These are phyloP conservation scores for Candida dajiaensis DNA, from an alignment of 805 yeast species.

Conservation along the genomic window DNA sequence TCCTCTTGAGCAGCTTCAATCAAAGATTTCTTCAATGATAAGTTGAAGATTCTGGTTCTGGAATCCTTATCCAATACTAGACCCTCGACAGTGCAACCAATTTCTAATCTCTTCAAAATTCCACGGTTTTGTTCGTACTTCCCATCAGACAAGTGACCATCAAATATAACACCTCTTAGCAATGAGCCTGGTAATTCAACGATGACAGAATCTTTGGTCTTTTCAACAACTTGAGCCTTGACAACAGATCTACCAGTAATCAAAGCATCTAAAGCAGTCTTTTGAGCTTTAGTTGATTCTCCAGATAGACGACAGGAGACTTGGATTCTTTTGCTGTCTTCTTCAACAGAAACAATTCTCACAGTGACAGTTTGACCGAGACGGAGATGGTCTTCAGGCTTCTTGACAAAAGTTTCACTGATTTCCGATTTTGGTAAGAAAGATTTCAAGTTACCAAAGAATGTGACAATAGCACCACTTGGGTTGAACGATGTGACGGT, in stretches of 20 bases:
- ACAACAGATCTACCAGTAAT: constrained; percentile 59
- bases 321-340: constrained; percentile 45
- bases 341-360: constrained; percentile 53
- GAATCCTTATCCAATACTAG: constrained; percentile 64
- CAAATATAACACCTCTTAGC: constrained; percentile 64
- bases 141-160: constrained; percentile 74
- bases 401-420: constrained; percentile 77
- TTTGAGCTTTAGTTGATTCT: constrained; percentile 39
- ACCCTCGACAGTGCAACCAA: constrained; percentile 56
- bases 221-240: constrained; percentile 60
- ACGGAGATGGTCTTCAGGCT: constrained; percentile 72
- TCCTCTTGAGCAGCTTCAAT: constrained; percentile 53
- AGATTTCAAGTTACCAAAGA: constrained; percentile 74
- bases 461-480: constrained; percentile 77
- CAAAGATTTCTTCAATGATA: constrained; percentile 61
- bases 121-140: constrained; percentile 70
- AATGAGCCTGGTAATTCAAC: constrained; percentile 47
- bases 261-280: constrained; percentile 41
- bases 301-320: constrained; percentile 72
- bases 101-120: constrained; percentile 49
- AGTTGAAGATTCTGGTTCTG: constrained; percentile 52
- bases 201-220: constrained; percentile 64
- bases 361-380: constrained; percentile 82
- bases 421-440: constrained; percentile 85
- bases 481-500: constrained; percentile 67